A percentile compares a stretch with the other conserved stretches of the same genome.
These are phyloP conservation scores for Gnaphalium uliginosum DNA, from an alignment of 129 eudicot genomes.

Conservation along the genomic window DNA sequence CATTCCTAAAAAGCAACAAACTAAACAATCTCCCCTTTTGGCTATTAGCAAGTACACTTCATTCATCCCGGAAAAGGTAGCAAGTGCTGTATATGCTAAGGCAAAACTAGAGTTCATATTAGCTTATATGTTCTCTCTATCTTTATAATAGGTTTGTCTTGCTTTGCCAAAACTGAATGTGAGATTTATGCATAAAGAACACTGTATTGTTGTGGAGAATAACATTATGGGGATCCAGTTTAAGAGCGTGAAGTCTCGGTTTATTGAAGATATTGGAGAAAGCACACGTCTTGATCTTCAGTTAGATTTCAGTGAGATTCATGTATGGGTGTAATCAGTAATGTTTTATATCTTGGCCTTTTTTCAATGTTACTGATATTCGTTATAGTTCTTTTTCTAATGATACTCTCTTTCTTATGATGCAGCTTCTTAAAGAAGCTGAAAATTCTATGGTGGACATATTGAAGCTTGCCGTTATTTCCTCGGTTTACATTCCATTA, in stretches of 20 bases:
- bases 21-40: constrained; percentile 43
- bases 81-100: constrained; percentile 9
- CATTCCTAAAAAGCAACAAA: constrained; percentile 37
- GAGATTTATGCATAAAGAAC: constrained; percentile 69
- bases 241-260: constrained; percentile 67
- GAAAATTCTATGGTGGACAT: constrained; percentile 78
- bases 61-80: constrained; percentile 89
- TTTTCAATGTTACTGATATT: background rate
- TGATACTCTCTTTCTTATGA: constrained; percentile 32
- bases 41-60: constrained; percentile 55
- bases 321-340: constrained; percentile 52
- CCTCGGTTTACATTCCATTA: constrained; percentile 82
- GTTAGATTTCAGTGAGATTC: constrained; percentile 93
- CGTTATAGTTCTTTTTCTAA: constrained; percentile 18
- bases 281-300: constrained; percentile 87
- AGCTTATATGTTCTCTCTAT: constrained; percentile 13
- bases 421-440: constrained; percentile 78
- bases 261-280: constrained; percentile 89
- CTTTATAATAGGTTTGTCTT: constrained; percentile 56
- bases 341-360: constrained; percentile 14
- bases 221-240: constrained; percentile 89
- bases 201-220: constrained; percentile 67
- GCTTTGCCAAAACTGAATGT: constrained; percentile 75
- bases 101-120: constrained; percentile 10
- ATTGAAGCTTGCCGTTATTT: constrained; percentile 73